Evolutionary conservation across 805 yeast genomes (phyloP).

Genomic region (Kazachstania taianensis): DNA sequence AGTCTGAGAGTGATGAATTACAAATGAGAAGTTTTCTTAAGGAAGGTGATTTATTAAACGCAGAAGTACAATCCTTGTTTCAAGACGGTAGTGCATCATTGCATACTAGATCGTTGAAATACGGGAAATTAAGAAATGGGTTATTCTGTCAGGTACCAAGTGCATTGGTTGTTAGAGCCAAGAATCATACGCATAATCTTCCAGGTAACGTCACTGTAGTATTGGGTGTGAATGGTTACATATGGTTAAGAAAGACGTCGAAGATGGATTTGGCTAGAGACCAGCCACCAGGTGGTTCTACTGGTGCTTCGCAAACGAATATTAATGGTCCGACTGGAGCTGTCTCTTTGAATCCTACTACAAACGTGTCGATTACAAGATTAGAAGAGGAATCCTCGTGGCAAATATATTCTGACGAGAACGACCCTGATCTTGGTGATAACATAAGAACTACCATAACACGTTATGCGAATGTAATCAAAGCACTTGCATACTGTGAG

Average conservation of each 20-base stretch:
- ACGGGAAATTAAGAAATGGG: constrained; percentile 93
- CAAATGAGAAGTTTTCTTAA: constrained; percentile 91
- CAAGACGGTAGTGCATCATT: constrained; percentile 87
- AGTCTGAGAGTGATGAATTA: constrained; percentile 88
- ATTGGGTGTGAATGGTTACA: constrained; percentile 87
- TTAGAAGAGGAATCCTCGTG: constrained; percentile 87
- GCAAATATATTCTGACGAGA: constrained; percentile 89
- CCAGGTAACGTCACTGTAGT: constrained; percentile 91
- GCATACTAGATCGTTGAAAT: constrained; percentile 90
- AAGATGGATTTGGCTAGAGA: constrained; percentile 26
- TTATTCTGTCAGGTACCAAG: constrained; percentile 72
- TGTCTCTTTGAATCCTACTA: constrained; percentile 14
- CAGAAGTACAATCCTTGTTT: constrained; percentile 87
- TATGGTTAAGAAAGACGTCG: constrained; percentile 77
- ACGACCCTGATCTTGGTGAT: constrained; percentile 55
- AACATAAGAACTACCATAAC: constrained; percentile 63
- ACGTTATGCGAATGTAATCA: constrained; percentile 74
- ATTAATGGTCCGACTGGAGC: constrained; percentile 31
- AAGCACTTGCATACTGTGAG: constrained; percentile 73
- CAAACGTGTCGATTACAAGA: constrained; percentile 64
- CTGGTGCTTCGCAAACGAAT: constrained; percentile 17
- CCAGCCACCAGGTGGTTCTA: constrained; percentile 18
- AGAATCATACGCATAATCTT: constrained; percentile 77
- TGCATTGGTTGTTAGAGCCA: constrained; percentile 71
- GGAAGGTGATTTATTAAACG: constrained; percentile 92